Base-by-base conservation (phyloP, 768 basidiomycete species). In the Pulveroboletus ravenelii region DNA sequence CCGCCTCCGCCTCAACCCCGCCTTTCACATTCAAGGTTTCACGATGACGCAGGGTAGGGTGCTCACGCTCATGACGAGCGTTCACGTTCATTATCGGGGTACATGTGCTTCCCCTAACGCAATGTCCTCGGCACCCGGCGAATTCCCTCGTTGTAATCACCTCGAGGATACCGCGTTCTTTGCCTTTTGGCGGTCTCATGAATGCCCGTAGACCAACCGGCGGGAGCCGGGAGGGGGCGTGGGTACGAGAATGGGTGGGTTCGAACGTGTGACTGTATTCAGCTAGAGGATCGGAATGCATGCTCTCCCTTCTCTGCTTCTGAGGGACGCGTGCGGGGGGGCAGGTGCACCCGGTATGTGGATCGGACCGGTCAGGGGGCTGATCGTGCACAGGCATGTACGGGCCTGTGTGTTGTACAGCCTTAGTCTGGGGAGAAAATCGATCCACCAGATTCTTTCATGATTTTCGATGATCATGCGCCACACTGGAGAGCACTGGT, bases 1-100 rank as follows among this genome's bases (percentile, higher is more conserved):
- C 64, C 61, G 52, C 63, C 57, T 55, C 64, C 62, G 64, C 59
- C 32, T 53, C 54, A 63, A 64, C 63, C 64, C 64, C 64, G 47
- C 63, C 53, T 56, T 58, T 58, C 42, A 42, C 51, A 42, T 32
- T 35, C 34, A 40, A 18, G 54, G 42, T 53, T 34, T 56, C 53
- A 47, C n/a, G 38, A 61, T 58, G 59, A 61, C 51, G 56, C 46
- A 45, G 48, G 41, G 43, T 30, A 23, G 15, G 45, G 39, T 17
- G n/a, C 30, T 32, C 50, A 37, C 50, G 43, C 40, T 23, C 37
- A 47, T 53, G 54, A 54, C 51, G 46, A 37, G 36, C 18, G 25
- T 27, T 27, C 25, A 27, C 23, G 14, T 49, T 51, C 54, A 57
- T 61, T 27, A 59, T 55, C 45, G 32, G 46, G 15, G 51, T 30